Percentiles rank a stretch among this genome's conserved stretches.
Conservation (phyloP, 139 green algal species). For the Pseudopediastrum boryanum region DNA sequence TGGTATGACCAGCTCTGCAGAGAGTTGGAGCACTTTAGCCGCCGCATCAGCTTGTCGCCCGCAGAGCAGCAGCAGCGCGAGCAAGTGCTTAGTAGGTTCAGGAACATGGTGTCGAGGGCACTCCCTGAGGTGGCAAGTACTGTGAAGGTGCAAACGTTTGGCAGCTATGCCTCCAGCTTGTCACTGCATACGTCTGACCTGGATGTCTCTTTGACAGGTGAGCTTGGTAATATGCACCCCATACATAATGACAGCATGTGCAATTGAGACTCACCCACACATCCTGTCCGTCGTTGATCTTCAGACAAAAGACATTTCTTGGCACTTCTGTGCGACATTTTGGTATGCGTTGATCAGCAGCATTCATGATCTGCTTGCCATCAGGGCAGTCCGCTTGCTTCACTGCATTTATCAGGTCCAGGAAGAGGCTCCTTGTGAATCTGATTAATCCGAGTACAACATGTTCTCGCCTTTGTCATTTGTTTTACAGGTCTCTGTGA, state of each 20-base stretch:
- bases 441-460: no score
- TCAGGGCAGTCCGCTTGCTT: background rate
- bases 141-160: constrained; percentile 7
- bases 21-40: background rate
- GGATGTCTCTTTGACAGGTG: constrained; percentile 25
- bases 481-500: no score
- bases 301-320: background rate
- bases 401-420: background rate
- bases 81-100: background rate
- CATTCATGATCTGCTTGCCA: background rate
- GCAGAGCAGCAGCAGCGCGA: constrained; percentile 11
- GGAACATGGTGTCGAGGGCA: background rate
- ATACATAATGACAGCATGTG: background rate
- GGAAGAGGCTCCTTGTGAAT: no score
- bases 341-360: background rate
- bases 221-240: background rate
- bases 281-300: background rate
- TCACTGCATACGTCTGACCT: constrained; percentile 24
- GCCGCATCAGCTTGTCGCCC: background rate
- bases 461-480: no score
- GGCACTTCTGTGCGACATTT: background rate
- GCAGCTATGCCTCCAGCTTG: constrained; percentile 13
- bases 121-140: background rate
- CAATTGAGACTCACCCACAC: background rate
- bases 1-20: constrained; percentile 12